Base-by-base conservation (phyloP, 2,329 filamentous ascomycete species). In the Exserohilum turcica region DNA sequence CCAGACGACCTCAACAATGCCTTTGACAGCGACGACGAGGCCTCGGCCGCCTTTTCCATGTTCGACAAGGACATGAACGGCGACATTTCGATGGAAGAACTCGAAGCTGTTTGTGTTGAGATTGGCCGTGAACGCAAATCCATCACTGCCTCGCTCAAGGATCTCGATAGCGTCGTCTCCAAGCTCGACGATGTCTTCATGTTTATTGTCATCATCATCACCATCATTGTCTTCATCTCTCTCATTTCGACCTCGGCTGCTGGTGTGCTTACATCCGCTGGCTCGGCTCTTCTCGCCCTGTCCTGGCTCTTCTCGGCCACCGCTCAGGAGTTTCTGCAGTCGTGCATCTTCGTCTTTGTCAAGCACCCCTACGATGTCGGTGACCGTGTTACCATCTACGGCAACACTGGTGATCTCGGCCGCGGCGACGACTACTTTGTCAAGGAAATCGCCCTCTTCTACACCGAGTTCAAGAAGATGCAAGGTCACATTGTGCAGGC, bases 381-480 rank as follows among this genome's bases (percentile, higher is more conserved):
- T 48, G 93, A 97, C 72, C 87, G 93, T 65, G 91, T 97, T 6
- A 91, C 89, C 1, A 85, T 97, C 16, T 97, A 97, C 67, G 92
- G 92, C 48, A 95, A 92, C 65, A 91, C 91, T 0, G 93, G 93
- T 56, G 82, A 86, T n/a, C 73, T 82, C 13, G 82, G 91, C 68
- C 84, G 83, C 31, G 92, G 92, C 39, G 93, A 97, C 65, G 93
- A 97, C 67, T 97, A 96, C 76, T 97, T 96, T 61, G 92, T 97
- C 48, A 96, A 95, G 48, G 91, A 96, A 69, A 95, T 97, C 49
- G 89, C 91, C 1, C 82, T 97, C 1, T 82, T 97, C 13, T 97
- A 94, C 73, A 97, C 93, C 12, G 93, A 97, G 69, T 97, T 97
- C 80, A 97, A 97, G 82, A 97, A 97, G 80, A 93, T 97, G 90